Base-by-base conservation (phyloP, 345 rosid genomes). In the Barbarea vulgaris region DNA sequence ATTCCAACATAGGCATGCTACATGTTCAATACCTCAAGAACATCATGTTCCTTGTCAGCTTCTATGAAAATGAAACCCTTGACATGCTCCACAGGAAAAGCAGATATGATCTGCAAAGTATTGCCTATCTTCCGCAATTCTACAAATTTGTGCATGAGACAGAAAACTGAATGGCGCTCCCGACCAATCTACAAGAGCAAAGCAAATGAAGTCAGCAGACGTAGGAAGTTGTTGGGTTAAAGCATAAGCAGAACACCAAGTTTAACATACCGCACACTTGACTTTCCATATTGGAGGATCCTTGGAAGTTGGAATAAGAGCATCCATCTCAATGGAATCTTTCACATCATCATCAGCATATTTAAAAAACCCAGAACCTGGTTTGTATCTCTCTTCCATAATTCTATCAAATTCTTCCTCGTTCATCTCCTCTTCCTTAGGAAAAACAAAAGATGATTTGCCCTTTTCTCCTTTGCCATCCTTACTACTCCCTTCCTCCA, bases 101-200 rank as follows among this genome's bases (percentile, higher is more conserved):
- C 97, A 66, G 97, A 90, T 61, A 90, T 68, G 62, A 88, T 87
- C 81, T 84, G 81, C 58, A 95, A 57, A 47, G 83, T 87, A 69
- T 65, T 81, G 53, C 89, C 93, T 5, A 89, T 79, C 77, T 87
- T 79, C 61, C 83, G 74, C 83, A 92, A 30, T 81, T 92, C 94
- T n/a, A 84, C 84, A 85, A 83, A 95, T 73, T 95, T 95, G 87
- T 90, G 97, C 97, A 90, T 95, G 62, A 95, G 88, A 74, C 97
- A 95, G 79, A 95, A 88, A 33, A 83, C 93, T 1, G 87, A 87
- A 71, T 85, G 89, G 79, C 78, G 85, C 85, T 95, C 97, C 18
- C 92, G 88, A 63, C 96, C 97, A 81, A 83, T 84, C 99, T 92
- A 79, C 76, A 77, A 33, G 42, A 41, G 81, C 50, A 81, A 70